A percentile compares a stretch with the other conserved stretches of the same genome.
These are phyloP conservation scores for Xylaria flabelliformis DNA, from an alignment of 495 filamentous ascomycete species.

Conservation along the genomic window DNA sequence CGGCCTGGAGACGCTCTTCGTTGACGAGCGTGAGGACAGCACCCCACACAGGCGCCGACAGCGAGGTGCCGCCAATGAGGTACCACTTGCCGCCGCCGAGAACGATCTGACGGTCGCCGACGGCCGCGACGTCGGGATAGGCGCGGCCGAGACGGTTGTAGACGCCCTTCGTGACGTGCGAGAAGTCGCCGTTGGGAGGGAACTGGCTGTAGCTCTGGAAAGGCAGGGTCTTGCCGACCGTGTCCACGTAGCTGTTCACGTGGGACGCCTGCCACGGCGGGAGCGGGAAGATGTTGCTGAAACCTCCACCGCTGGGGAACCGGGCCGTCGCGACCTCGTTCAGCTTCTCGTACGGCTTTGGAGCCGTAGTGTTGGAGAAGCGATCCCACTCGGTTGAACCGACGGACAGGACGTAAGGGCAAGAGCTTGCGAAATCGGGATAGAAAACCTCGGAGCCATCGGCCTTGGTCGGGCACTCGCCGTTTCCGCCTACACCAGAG, in stretches of 20 bases:
- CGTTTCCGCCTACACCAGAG: conserved; percentile 55
- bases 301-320: conserved; percentile 68
- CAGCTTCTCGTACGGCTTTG: conserved; percentile 36
- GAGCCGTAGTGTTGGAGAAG: conserved; percentile 20
- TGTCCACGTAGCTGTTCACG: conserved; percentile 60
- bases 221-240: conserved; percentile 40
- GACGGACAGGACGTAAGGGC: conserved; percentile 48
- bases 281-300: conserved; percentile 69
- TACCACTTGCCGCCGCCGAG: conserved; percentile 49
- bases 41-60: conserved; percentile 64
- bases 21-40: conserved; percentile 68
- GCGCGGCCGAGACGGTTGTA: conserved; percentile 67
- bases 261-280: conserved; percentile 64
- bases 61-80: conserved; percentile 61
- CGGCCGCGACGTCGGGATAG: conserved; percentile 69
- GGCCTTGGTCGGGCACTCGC: conserved; percentile 48
- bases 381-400: conserved; percentile 39
- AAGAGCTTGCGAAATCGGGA: conserved; percentile 38
- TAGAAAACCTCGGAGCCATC: conserved; percentile 30
- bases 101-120: conserved; percentile 65
- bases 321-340: conserved; percentile 51
- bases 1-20: conserved; percentile 62
- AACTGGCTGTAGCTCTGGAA: conserved; percentile 32
- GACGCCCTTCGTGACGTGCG: conserved; percentile 39
- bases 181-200: conserved; percentile 38